Base-by-base conservation (phyloP, 148 eudicot species). In the Rhododendron simsii region DNA sequence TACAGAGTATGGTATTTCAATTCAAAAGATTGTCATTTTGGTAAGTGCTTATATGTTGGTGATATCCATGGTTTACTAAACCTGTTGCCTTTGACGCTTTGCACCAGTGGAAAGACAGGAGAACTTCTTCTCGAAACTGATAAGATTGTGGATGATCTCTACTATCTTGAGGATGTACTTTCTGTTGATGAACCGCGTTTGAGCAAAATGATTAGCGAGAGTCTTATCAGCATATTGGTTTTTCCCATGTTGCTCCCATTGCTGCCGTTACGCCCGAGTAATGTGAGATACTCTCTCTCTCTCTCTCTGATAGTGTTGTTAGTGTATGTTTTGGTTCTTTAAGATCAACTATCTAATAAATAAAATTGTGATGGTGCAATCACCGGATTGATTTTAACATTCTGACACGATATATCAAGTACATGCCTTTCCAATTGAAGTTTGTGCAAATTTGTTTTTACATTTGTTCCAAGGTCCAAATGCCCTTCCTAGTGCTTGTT, bases 151-250 rank as follows among this genome's bases (percentile, higher is more conserved):
- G 92, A 87, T 37, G 92, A 92, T 86, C 86, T 92, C 83, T 92
- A 90, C 88, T 92, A 91, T 77, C 76, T 92, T 78, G 89, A 90
- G 83, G 93, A 92, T 59, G 76, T 92, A 82, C 86, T 92, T 51
- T 84, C 86, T 85, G 86, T 89, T 87, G 89, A 87, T 15, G 89
- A 91, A 5, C 85, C 90, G 83, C 81, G 86, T 85, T 85, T 92
- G 88, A 85, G 83, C 84, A 84, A 81, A 69, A 39, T 91, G 78
- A 84, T 92, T 74, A 86, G 84, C 63, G 89, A 88, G 86, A 90
- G 89, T 86, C 81, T 92, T 87, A 83, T 92, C 75, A 91, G 89
- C 86, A 88, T 91, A 90, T 86, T 92, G 87, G 89, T 90, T 86
- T 90, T 87, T 50, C 91, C 94, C 78, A 91, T 91, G 83, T 79